Percentiles rank a stretch among this genome's conserved stretches.
These are phyloP conservation scores for Cercophora newfieldiana DNA, from an alignment of 495 filamentous ascomycete species.

Conservation along the genomic window DNA sequence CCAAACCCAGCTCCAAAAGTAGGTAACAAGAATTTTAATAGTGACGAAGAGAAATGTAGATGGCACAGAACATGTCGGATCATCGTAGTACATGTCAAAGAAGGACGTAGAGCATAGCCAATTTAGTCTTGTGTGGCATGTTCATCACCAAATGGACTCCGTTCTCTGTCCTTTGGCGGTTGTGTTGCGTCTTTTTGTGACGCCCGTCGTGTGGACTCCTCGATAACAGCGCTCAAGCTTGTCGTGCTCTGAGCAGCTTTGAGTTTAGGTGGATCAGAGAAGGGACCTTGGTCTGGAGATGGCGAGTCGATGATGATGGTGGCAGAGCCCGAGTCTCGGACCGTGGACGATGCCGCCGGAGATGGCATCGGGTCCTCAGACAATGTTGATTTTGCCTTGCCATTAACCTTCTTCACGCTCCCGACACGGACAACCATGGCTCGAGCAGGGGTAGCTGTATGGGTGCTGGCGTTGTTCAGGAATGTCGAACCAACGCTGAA, in stretches of 20 bases:
- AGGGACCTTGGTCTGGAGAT: conserved; percentile 55
- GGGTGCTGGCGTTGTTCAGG: conserved; percentile 58
- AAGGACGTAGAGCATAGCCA: neutral
- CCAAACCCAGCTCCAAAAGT: conserved; percentile 2
- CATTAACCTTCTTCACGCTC: conserved; percentile 48
- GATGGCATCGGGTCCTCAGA: conserved; percentile 31
- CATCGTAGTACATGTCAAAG: conserved; percentile 1
- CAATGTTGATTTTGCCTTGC: conserved; percentile 17
- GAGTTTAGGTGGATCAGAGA: conserved; percentile 52
- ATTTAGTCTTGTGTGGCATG: conserved; percentile 49
- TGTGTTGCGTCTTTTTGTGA: conserved; percentile 36
- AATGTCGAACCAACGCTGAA: conserved; percentile 68
- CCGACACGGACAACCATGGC: conserved; percentile 57
- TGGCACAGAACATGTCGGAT: neutral
- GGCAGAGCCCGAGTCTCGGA: conserved; percentile 38
- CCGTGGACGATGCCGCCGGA: conserved; percentile 25
- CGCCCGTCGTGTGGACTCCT: conserved; percentile 48
- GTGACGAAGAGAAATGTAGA: neutral
- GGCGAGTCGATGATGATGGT: conserved; percentile 55
- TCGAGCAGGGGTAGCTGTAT: conserved; percentile 52
- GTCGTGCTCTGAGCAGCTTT: conserved; percentile 39
- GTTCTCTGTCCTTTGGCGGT: conserved; percentile 36
- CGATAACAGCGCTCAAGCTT: conserved; percentile 54
- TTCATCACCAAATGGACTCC: conserved; percentile 58
- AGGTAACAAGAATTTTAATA: conserved; percentile 18